A percentile compares a stretch with the other conserved stretches of the same genome.
phyloP scores from a whole-genome alignment of 164 flowering plant genomes.

The Stephania cephalantha region DNA sequence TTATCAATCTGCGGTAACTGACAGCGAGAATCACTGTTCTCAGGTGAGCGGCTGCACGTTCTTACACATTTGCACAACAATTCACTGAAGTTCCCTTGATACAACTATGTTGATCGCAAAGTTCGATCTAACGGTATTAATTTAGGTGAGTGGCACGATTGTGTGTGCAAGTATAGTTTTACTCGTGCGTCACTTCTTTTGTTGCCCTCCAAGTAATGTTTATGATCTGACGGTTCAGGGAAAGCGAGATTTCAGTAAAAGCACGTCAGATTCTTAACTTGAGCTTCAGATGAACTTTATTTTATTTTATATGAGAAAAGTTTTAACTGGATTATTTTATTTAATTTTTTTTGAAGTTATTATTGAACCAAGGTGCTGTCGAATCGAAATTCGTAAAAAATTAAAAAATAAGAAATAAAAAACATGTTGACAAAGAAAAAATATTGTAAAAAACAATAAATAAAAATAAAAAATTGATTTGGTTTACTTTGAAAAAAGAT shows the following conservation, averaged over 20 bases:
- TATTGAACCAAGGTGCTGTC: conserved; percentile 14
- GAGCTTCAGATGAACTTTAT: background rate
- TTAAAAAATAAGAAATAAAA: too few species aligned
- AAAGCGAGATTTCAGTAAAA: background rate
- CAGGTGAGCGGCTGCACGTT: background rate
- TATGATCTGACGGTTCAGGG: background rate
- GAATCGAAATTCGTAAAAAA: conserved; percentile 1
- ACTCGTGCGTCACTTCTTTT: background rate
- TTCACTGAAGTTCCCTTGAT: too few species aligned
- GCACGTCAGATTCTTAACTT: background rate
- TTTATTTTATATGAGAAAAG: background rate
- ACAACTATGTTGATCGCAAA: too few species aligned
- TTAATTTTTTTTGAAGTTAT: conserved; percentile 10
- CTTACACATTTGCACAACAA: too few species aligned
- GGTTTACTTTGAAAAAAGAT: too few species aligned
- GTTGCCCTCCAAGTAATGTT: background rate
- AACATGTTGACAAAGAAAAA: too few species aligned
- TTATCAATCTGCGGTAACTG: background rate
- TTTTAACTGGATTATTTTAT: background rate
- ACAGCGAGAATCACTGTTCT: background rate
- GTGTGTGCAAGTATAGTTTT: too few species aligned
- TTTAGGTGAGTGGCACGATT: too few species aligned
- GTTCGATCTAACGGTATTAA: too few species aligned
- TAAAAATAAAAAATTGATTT: too few species aligned
- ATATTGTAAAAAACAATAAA: too few species aligned